These are phyloP conservation scores for Mucor circinelloides DNA, from an alignment of 371 early-diverging fungal species.

Conservation along the genomic window DNA sequence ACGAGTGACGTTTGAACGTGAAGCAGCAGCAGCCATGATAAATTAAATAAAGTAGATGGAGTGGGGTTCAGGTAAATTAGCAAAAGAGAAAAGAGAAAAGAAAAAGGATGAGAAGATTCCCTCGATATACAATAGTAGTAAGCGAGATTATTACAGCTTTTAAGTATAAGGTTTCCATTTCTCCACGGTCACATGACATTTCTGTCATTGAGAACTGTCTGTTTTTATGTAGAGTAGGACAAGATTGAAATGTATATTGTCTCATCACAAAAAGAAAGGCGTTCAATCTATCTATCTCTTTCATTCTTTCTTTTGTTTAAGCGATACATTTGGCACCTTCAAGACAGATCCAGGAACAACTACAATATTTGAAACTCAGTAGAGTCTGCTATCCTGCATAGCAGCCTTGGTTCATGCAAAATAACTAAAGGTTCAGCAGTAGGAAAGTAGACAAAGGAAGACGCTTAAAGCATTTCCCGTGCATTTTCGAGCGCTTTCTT, in stretches of 20 bases:
- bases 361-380: neutral
- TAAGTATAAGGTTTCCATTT: constrained; percentile 10
- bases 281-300: neutral
- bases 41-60: constrained; percentile 2
- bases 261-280: neutral
- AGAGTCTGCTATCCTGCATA: neutral
- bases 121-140: neutral
- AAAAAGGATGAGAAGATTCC: neutral
- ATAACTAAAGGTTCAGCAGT: too few relatives aligned
- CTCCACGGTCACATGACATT: constrained; percentile 30
- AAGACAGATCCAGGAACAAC: neutral
- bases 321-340: neutral
- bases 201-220: constrained; percentile 9
- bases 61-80: constrained; percentile 1
- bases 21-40: constrained; percentile 49
- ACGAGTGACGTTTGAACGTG: constrained; percentile 53
- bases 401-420: neutral
- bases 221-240: constrained; percentile 3
- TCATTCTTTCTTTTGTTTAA: neutral
- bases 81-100: constrained; percentile 11
- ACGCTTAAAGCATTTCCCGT: constrained; percentile 17
- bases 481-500: neutral
- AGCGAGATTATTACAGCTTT: neutral
- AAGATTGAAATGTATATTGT: neutral
- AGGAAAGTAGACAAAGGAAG: neutral